These are phyloP conservation scores for Heritiera littoralis DNA, from an alignment of 345 rosid genomes.

Conservation along the genomic window DNA sequence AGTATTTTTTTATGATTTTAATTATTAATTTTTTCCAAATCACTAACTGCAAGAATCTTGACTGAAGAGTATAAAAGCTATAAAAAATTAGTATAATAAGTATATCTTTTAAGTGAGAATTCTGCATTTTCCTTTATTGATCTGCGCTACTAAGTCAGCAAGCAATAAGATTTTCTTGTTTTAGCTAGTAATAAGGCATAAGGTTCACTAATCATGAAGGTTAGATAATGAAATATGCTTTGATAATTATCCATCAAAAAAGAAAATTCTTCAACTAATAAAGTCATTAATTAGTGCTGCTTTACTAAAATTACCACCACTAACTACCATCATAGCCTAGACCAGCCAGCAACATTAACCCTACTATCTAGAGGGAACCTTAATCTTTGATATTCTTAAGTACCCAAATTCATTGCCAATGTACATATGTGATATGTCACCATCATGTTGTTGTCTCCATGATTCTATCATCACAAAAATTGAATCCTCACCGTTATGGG, in stretches of 20 bases:
- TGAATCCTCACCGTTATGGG: constrained; percentile 25
- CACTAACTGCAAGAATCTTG: not conserved
- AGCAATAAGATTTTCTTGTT: constrained; percentile 8
- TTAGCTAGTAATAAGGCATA: not conserved
- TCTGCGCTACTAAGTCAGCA: constrained; percentile 12
- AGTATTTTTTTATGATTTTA: not conserved
- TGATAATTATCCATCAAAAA: not conserved
- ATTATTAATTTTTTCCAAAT: not conserved
- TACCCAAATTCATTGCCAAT: constrained; percentile 8
- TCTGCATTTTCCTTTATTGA: constrained; percentile 1
- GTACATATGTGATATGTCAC: constrained; percentile 47
- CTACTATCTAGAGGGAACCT: constrained; percentile 22
- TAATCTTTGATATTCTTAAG: constrained; percentile 9
- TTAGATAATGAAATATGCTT: not conserved
- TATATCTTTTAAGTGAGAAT: not conserved
- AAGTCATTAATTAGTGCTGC: constrained; percentile 14
- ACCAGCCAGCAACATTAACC: not conserved
- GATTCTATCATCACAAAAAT: constrained; percentile 27
- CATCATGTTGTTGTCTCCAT: constrained; percentile 56
- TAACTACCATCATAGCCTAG: constrained; percentile 14
- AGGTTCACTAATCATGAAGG: constrained; percentile 9
- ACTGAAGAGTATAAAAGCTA: not conserved
- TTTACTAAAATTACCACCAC: constrained; percentile 9
- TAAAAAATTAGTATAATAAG: not conserved
- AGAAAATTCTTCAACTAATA: not conserved